These are phyloP conservation scores for Brassica nigra DNA, from an alignment of 345 rosid species.

Conservation along the genomic window DNA sequence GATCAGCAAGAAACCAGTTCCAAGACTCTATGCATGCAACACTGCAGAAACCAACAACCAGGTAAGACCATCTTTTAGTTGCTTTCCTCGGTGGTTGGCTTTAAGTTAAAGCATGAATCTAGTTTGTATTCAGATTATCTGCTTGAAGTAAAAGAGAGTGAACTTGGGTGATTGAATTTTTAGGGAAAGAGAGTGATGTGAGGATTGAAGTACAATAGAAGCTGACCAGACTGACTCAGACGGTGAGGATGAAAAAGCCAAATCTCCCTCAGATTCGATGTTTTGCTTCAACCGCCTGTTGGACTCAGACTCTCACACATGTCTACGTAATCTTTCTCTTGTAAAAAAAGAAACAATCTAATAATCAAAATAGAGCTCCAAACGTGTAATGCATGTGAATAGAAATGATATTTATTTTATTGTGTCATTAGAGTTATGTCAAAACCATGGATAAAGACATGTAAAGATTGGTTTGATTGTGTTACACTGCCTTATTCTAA, in stretches of 20 bases:
- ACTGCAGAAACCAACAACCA: slow-evolving; percentile 32
- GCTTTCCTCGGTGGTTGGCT: neutral
- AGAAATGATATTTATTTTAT: no score
- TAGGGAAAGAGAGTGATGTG: slow-evolving; percentile 11
- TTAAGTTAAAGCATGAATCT: neutral
- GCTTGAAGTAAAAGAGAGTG: slow-evolving; percentile 26
- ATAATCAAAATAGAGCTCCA: neutral
- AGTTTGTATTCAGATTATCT: slow-evolving; percentile 28
- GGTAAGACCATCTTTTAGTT: slow-evolving; percentile 26
- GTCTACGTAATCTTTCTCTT: slow-evolving; percentile 7
- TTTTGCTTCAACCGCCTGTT: slow-evolving; percentile 24
- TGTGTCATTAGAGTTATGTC: no score
- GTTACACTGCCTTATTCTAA: no score
- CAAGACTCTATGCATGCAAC: slow-evolving; percentile 35
- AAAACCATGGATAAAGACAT: neutral
- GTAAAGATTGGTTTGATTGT: slow-evolving; percentile 21
- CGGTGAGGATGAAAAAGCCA: slow-evolving; percentile 10
- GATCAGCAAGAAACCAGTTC: slow-evolving; percentile 41
- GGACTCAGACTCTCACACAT: slow-evolving; percentile 1
- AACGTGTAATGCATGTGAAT: no score
- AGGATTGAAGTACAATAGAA: slow-evolving; percentile 20
- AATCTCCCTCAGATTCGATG: slow-evolving; percentile 9
- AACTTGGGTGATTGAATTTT: neutral
- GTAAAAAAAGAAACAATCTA: neutral
- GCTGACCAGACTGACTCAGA: slow-evolving; percentile 32